These are phyloP conservation scores for Suhomyces canberraensis DNA, from an alignment of 805 yeast genomes.

Conservation along the genomic window DNA sequence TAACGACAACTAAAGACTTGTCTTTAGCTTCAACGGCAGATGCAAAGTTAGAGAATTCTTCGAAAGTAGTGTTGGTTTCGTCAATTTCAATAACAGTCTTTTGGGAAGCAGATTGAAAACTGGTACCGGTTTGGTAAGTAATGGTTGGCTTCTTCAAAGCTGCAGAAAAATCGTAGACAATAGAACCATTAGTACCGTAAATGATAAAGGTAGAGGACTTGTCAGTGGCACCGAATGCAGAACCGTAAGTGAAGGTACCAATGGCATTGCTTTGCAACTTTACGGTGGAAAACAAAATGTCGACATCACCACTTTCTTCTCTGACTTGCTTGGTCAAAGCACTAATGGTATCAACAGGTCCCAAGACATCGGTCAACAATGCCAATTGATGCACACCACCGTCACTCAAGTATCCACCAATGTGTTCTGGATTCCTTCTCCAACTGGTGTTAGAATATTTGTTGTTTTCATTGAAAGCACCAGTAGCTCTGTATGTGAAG, in stretches of 20 bases:
- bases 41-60: slow-evolving; percentile 49
- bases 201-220: slow-evolving; percentile 66
- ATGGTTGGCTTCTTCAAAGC: slow-evolving; percentile 34
- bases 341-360: slow-evolving; percentile 65
- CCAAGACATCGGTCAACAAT: slow-evolving; percentile 75
- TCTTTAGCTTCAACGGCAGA: slow-evolving; percentile 61
- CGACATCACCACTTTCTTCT: slow-evolving; percentile 76
- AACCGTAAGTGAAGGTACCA: slow-evolving; percentile 86
- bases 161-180: slow-evolving; percentile 66
- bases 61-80: slow-evolving; percentile 41
- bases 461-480: slow-evolving; percentile 59
- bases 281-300: slow-evolving; percentile 69
- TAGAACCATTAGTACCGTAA: slow-evolving; percentile 76
- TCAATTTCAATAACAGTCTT: slow-evolving; percentile 38
- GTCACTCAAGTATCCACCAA: slow-evolving; percentile 89
- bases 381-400: slow-evolving; percentile 98
- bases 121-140: slow-evolving; percentile 26
- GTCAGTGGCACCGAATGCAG: slow-evolving; percentile 80
- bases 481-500: slow-evolving; percentile 72
- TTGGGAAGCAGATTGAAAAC: slow-evolving; percentile 48
- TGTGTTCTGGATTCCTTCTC: slow-evolving; percentile 88
- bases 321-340: slow-evolving; percentile 79
- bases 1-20: slow-evolving; percentile 51
- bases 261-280: slow-evolving; percentile 59
- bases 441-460: slow-evolving; percentile 71